These are phyloP conservation scores for Sporothrix mexicana DNA, from an alignment of 2,329 filamentous ascomycete species.

Conservation along the genomic window DNA sequence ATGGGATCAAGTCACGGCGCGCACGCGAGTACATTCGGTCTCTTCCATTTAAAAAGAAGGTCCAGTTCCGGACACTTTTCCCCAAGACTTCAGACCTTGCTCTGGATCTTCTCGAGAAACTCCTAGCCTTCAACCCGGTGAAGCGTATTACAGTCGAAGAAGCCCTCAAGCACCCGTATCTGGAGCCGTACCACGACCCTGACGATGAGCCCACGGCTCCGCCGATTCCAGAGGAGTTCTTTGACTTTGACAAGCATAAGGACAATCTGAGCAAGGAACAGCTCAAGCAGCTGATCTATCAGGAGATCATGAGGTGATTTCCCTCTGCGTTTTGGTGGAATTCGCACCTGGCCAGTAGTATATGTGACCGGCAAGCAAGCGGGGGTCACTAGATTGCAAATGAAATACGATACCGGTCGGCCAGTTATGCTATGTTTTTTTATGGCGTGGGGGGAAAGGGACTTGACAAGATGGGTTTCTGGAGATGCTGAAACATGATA, in stretches of 20 bases:
- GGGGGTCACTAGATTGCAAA: too few relatives aligned
- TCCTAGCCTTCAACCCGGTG: constrained; percentile 96
- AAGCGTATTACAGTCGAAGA: constrained; percentile 99
- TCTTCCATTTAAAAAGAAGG: constrained; percentile 99
- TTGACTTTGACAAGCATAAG: constrained; percentile 99
- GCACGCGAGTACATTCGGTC: constrained; percentile 98
- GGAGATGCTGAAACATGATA: background rate
- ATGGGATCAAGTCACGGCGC: constrained; percentile 97
- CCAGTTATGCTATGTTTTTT: constrained; percentile 17
- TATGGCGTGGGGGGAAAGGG: too few relatives aligned
- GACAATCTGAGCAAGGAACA: constrained; percentile 98
- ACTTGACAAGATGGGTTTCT: background rate
- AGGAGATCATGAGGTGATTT: constrained; percentile 81
- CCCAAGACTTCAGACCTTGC: constrained; percentile 98
- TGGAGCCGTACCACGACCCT: constrained; percentile 98
- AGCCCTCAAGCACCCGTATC: constrained; percentile 94
- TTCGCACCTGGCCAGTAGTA: too few relatives aligned
- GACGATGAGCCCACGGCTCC: constrained; percentile 97
- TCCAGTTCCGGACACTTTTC: constrained; percentile 95
- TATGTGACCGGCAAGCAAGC: too few relatives aligned
- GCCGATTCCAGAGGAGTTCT: constrained; percentile 98
- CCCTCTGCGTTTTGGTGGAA: background rate
- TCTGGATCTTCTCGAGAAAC: constrained; percentile 90
- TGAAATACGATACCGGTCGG: too few relatives aligned
- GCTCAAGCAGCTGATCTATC: constrained; percentile 94